phyloP scores from a whole-genome alignment of 495 filamentous ascomycete genomes.

The Aspergillus carlsbadensis region DNA sequence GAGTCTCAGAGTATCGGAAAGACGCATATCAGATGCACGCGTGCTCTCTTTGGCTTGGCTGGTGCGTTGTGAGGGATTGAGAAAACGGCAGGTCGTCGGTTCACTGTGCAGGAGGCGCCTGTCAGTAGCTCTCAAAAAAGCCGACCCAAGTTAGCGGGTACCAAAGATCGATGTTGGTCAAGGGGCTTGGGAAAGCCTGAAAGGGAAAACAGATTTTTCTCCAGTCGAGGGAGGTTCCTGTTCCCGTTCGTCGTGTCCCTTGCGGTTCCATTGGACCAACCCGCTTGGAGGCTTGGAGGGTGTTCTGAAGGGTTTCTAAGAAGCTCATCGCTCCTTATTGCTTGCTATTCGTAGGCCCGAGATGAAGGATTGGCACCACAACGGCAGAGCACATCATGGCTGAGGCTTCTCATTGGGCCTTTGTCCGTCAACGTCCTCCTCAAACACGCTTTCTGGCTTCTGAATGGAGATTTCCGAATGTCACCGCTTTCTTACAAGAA shows the following conservation, averaged over 20 bases:
- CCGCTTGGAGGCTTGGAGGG: too few relatives aligned
- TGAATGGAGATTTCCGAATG: background rate
- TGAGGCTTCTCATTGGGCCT: slow-evolving; percentile 14
- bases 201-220: slow-evolving; percentile 9
- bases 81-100: background rate
- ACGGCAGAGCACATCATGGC: slow-evolving; percentile 21
- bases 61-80: background rate
- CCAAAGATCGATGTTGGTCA: slow-evolving; percentile 15
- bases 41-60: background rate
- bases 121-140: slow-evolving; percentile 12
- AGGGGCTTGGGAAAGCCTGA: slow-evolving; percentile 1
- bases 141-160: slow-evolving; percentile 20
- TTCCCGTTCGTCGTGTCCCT: slow-evolving; percentile 11
- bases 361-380: slow-evolving; percentile 12
- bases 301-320: background rate
- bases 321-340: background rate
- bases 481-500: background rate
- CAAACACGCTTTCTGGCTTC: background rate
- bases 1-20: background rate
- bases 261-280: slow-evolving; percentile 15
- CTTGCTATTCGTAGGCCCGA: background rate
- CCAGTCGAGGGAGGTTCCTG: background rate
- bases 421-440: background rate
- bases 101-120: slow-evolving; percentile 5
- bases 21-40: background rate